Percentiles rank a stretch among this genome's conserved stretches.
Conservation (phyloP, 805 yeast species). For the Starmera pachycereana region DNA sequence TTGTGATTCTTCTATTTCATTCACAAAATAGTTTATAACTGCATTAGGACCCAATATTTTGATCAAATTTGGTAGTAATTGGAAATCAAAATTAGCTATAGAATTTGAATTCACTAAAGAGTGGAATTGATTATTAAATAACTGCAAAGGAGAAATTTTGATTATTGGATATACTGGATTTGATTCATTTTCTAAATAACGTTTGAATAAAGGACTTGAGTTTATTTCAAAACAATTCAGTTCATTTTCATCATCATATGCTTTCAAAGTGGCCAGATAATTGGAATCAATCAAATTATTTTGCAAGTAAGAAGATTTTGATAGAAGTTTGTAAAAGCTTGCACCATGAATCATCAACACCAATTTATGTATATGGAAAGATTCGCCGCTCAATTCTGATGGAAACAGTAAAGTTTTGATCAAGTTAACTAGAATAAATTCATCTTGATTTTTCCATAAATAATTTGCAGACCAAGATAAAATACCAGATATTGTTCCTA, state of each 20-base stretch:
- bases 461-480: constrained; percentile 38
- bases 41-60: constrained; percentile 11
- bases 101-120: constrained; percentile 9
- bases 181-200: not conserved
- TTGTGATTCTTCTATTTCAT: constrained; percentile 9
- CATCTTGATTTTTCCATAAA: constrained; percentile 23
- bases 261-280: constrained; percentile 6
- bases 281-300: constrained; percentile 9
- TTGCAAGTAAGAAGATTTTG: constrained; percentile 5
- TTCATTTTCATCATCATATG: too few relatives aligned
- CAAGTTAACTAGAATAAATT: constrained; percentile 24
- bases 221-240: not conserved
- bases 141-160: constrained; percentile 5
- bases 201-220: not conserved
- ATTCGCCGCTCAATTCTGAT: constrained; percentile 33
- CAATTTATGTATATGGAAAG: constrained; percentile 31
- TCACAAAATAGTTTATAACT: constrained; percentile 12
- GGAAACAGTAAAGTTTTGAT: constrained; percentile 33
- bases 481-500: constrained; percentile 45
- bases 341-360: constrained; percentile 20
- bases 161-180: not conserved
- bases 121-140: constrained; percentile 13
- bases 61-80: constrained; percentile 5
- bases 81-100: constrained; percentile 11
- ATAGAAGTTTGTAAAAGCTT: constrained; percentile 7